Base-by-base conservation (phyloP, 805 yeast genomes). In the Lipomyces sp. region DNA sequence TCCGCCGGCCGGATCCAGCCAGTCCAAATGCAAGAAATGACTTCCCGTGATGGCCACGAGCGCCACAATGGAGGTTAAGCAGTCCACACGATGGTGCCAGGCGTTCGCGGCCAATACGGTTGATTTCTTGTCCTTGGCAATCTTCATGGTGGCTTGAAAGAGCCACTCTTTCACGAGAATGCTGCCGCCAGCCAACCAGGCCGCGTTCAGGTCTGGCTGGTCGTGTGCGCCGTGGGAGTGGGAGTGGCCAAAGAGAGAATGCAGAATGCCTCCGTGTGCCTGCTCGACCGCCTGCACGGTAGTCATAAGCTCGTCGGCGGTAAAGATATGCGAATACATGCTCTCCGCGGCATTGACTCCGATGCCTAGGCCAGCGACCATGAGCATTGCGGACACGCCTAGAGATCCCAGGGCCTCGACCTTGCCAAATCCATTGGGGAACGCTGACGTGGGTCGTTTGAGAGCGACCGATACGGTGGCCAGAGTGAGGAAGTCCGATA, bases 71-170 rank as follows among this genome's bases (percentile, higher is more conserved):
- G 98, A 91, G 0, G 98, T 96, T 72, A 95, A 77, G 0, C 97
- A 89, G 75, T 95, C 99, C 10, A 94, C 95, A 69, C 99, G 84
- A 76, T 95, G 99, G 77, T 95, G 99, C 98, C 99, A 95, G 2
- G 99, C 99, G 75, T 95, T 95, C 3, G 99, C 99, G 59, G 91
- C 87, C 58, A 95, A 82, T 2, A 95, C 98, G 69, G 92, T 91
- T 0, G 97, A 92, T 75, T 90, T 90, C 35, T 91, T 84, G 67
- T 84, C 81, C 59, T 82, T 81, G 0, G 98, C 99, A 30, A 95
- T 86, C 67, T 86, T 86, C 78, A 88, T 84, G 0, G 99, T 95
- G 11, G 91, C 90, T 65, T 86, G 86, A 78, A 86, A 95, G 53
- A 95, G 85, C 85, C 96, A 86, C 77, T 95, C 99, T 75, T 95